Evolutionary conservation across 1,139 yeast species (phyloP), one percentile per base, ranked within the genome.

Genomic region (Zygotorulaspora mrakii): DNA sequence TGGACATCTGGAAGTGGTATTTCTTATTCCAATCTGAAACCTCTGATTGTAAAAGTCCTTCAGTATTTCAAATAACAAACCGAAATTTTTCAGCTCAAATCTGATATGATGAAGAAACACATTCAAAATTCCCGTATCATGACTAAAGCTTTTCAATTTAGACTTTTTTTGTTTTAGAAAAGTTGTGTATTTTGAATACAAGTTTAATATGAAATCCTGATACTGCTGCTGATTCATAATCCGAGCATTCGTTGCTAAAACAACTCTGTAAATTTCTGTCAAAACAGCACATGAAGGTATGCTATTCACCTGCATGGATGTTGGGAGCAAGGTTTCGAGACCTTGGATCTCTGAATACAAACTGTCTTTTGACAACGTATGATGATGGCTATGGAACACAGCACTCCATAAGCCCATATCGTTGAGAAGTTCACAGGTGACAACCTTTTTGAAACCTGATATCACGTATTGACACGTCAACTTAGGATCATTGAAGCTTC

Each of bases 401-500:
- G 48, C 35, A 12, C 49, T 35, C 57, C 57, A 53, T 5, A 59
- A 10, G 1, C 63, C 62, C 10, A 59, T 37, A 3, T 54, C 42
- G 31, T 57, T 57, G 17, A 59, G 29, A 10, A 55, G 21, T 5
- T 14, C 18, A 8, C 40, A 37, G 6, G 55, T 47, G 9, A 39
- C 26, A 3, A 42, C 39, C 3, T 35, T 39, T 4, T 39, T 33
- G 24, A 47, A 48, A 6, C 54, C 47, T 9, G 55, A 47, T 13
- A 53, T 17, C 5, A 56, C 20, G 28, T 52, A 54, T 24, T 52
- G 50, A 6, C 47, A 38, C 2, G 46, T 41, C 23, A 58, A 34
- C 39, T 49, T 54, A 13, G 61, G 55, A 33, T 59, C 61, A 28
- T 55, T 50, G 17, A 55, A 57, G 5, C 49, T 39, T 29, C 55